phyloP scores from a whole-genome alignment of 1,284 basidiomycete species.

The Hymenochaete sp. region DNA sequence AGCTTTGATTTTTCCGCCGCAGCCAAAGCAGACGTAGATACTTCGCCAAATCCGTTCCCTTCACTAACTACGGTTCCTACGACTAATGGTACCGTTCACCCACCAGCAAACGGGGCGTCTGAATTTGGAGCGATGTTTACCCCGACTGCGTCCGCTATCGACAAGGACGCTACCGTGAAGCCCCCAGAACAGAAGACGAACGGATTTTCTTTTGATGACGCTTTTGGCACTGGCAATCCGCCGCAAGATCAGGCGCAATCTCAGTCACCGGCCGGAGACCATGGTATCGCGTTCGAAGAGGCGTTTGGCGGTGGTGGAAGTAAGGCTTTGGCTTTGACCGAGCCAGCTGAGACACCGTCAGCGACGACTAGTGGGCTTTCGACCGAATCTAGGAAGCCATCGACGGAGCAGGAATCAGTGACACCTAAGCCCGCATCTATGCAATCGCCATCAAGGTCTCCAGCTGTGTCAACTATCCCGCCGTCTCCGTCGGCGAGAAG shows the following conservation, averaged over 20 bases:
- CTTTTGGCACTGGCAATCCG: constrained; percentile 26
- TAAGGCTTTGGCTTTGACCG: constrained; percentile 42
- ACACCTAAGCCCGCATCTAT: constrained; percentile 5
- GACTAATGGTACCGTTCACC: constrained; percentile 4
- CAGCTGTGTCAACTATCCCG: constrained; percentile 29
- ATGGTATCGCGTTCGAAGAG: constrained; percentile 41
- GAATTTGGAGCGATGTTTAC: constrained; percentile 19
- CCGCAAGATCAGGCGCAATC: constrained; percentile 8
- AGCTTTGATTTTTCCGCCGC: constrained; percentile 71
- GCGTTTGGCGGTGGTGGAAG: constrained; percentile 32
- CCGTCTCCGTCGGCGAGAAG: constrained; percentile 25
- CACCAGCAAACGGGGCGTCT: background rate
- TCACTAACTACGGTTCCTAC: constrained; percentile 10
- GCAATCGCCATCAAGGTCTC: constrained; percentile 27
- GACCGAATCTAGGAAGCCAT: background rate
- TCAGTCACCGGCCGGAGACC: constrained; percentile 19
- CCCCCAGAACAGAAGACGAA: constrained; percentile 16
- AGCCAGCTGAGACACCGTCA: constrained; percentile 35
- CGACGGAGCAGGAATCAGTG: constrained; percentile 2
- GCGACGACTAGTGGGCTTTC: constrained; percentile 16
- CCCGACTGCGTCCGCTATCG: background rate
- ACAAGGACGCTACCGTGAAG: constrained; percentile 1
- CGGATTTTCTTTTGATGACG: constrained; percentile 35
- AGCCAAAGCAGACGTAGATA: constrained; percentile 34
- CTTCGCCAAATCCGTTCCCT: constrained; percentile 17